phyloP scores from a whole-genome alignment of 306 rosid genomes.

The Arachis stenosperma region DNA sequence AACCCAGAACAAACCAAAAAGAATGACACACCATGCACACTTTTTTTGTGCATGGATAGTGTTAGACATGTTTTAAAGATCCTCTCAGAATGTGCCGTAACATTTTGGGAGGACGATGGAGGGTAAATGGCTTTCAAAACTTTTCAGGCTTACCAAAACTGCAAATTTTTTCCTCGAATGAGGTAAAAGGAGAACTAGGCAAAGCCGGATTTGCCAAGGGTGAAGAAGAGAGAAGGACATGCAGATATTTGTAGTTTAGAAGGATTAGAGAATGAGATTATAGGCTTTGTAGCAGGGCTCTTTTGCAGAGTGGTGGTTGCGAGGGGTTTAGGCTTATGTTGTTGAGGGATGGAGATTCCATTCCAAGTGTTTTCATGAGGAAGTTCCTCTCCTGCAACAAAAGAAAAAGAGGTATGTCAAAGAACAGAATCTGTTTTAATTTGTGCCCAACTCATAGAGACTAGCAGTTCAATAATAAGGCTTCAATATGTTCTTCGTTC shows the following conservation, averaged over 20 bases:
- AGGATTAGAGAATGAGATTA: conserved; percentile 48
- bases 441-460: conserved; percentile 23
- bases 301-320: conserved; percentile 92
- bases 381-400: conserved; percentile 89
- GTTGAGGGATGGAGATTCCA: conserved; percentile 76
- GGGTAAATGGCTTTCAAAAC: conserved; percentile 69
- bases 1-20: conserved; percentile 68
- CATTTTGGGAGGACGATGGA: conserved; percentile 51
- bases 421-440: conserved; percentile 34
- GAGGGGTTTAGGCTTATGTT: conserved; percentile 57
- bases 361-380: conserved; percentile 94
- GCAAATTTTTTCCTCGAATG: conserved; percentile 56
- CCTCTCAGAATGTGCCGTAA: conserved; percentile 69
- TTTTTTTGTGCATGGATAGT: conserved; percentile 48
- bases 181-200: conserved; percentile 45
- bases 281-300: conserved; percentile 90
- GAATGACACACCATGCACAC: conserved; percentile 77
- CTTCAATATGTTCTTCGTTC: too few species aligned
- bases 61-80: conserved; percentile 59
- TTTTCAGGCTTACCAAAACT: conserved; percentile 73
- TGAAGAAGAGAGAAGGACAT: conserved; percentile 26
- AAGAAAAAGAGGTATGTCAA: not conserved
- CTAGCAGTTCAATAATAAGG: not conserved
- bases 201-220: conserved; percentile 34
- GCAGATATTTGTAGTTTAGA: conserved; percentile 41